Conservation (phyloP, 1,284 basidiomycete genomes). For the Fomitopsis pinicola region DNA sequence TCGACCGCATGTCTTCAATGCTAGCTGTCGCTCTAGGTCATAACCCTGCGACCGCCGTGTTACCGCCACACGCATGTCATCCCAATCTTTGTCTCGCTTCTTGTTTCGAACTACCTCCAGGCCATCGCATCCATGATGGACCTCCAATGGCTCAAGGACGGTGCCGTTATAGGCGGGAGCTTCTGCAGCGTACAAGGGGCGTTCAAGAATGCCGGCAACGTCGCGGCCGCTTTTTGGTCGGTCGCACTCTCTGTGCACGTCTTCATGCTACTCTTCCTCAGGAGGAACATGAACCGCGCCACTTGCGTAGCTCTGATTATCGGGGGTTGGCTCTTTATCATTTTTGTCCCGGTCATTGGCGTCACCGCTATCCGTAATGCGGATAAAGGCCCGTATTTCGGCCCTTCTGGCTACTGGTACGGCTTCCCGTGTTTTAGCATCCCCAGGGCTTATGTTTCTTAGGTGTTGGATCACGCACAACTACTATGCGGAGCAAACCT, state of each 20-base stretch:
- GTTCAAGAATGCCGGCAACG: slow-evolving; percentile 40
- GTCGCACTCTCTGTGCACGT: slow-evolving; percentile 36
- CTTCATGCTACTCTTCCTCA: slow-evolving; percentile 40
- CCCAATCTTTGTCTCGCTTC: slow-evolving; percentile 33
- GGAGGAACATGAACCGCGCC: slow-evolving; percentile 24
- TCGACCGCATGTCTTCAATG: neutral
- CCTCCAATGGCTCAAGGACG: slow-evolving; percentile 33
- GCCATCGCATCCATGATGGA: slow-evolving; percentile 36
- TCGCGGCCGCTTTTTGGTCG: slow-evolving; percentile 39
- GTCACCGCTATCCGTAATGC: slow-evolving; percentile 31
- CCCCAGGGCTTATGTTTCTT: neutral
- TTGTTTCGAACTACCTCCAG: slow-evolving; percentile 39
- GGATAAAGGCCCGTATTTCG: slow-evolving; percentile 36
- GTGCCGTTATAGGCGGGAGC: slow-evolving; percentile 28
- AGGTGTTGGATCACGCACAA: slow-evolving; percentile 46
- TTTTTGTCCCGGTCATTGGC: slow-evolving; percentile 32
- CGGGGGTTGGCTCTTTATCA: slow-evolving; percentile 32
- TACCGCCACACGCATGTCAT: slow-evolving; percentile 28
- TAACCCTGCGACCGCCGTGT: slow-evolving; percentile 14
- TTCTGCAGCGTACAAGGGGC: slow-evolving; percentile 40
- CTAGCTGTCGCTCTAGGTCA: slow-evolving; percentile 10
- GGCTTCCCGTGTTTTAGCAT: neutral
- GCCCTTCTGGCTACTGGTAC: slow-evolving; percentile 39
- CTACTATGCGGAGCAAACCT: slow-evolving; percentile 37
- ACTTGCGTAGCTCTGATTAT: slow-evolving; percentile 26